Percentiles rank a stretch among this genome's conserved stretches.
Evolutionary conservation across 2,329 filamentous ascomycete species (phyloP).

Genomic region (Paracamarosporium sp.): DNA sequence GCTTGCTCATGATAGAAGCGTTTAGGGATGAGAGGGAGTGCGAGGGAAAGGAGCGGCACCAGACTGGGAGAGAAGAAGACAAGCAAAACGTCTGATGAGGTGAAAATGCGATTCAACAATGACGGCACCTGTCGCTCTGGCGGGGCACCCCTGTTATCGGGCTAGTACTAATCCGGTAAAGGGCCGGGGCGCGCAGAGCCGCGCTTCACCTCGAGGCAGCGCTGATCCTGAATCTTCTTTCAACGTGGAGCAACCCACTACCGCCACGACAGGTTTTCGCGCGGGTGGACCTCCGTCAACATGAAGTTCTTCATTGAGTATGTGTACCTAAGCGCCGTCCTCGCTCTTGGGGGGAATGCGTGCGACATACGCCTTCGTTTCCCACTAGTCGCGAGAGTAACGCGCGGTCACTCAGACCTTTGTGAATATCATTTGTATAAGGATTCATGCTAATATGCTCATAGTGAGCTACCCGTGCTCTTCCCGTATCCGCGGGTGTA

Average conservation of each 20-base stretch:
- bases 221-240: conserved; percentile 18
- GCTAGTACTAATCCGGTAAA: conserved; percentile 9
- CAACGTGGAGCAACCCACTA: conserved; percentile 15
- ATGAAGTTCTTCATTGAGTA: conserved; percentile 85
- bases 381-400: neutral
- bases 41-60: conserved; percentile 5
- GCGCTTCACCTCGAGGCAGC: conserved; percentile 19
- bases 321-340: conserved; percentile 21
- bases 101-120: conserved; percentile 22
- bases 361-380: neutral
- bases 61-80: neutral
- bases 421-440: neutral
- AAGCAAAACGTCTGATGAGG: conserved; percentile 1
- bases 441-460: conserved; percentile 4
- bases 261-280: conserved; percentile 26
- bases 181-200: conserved; percentile 4
- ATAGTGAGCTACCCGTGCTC: conserved; percentile 70
- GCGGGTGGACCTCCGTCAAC: conserved; percentile 39
- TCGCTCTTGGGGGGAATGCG: neutral
- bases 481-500: conserved; percentile 80
- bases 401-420: neutral
- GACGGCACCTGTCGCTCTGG: conserved; percentile 26
- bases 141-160: conserved; percentile 11
- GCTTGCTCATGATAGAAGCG: conserved; percentile 61
- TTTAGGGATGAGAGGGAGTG: neutral